Evolutionary conservation across 1,284 basidiomycete genomes (phyloP).

Genomic region (Austroboletus niveus): DNA sequence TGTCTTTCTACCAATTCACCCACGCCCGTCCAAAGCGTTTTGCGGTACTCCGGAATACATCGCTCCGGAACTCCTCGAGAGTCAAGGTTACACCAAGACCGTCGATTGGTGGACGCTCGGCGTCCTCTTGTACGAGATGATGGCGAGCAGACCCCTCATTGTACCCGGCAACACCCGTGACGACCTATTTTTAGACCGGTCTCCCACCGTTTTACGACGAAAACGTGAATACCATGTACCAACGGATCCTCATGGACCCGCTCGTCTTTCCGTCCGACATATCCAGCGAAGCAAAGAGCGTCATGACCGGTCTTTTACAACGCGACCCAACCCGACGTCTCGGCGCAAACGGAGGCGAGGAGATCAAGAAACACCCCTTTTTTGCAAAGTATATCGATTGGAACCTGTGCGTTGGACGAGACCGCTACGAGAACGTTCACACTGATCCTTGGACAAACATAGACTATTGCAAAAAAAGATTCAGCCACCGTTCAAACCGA

Average conservation of each 20-base stretch:
- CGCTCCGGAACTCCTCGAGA: conserved; percentile 92
- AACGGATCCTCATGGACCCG: conserved; percentile 93
- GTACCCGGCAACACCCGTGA: not conserved
- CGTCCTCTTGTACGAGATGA: conserved; percentile 98
- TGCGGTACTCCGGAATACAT: conserved; percentile 99
- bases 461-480: conserved; percentile 93
- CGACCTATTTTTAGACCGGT: conserved; percentile 61
- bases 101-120: conserved; percentile 99
- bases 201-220: conserved; percentile 99
- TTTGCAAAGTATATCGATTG: conserved; percentile 95
- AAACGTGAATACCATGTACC: conserved; percentile 98
- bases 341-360: conserved; percentile 91
- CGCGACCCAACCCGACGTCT: conserved; percentile 86
- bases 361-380: conserved; percentile 96
- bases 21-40: conserved; percentile 62
- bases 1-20: not conserved
- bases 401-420: conserved; percentile 49
- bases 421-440: no score
- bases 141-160: conserved; percentile 46
- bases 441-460: not conserved
- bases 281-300: conserved; percentile 81
- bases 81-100: conserved; percentile 97
- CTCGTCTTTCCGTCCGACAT: conserved; percentile 93
- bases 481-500: conserved; percentile 97
- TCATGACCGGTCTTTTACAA: conserved; percentile 87